Evolutionary conservation across 2,329 filamentous ascomycete species (phyloP).

Genomic region (Colletotrichum eremochloae): DNA sequence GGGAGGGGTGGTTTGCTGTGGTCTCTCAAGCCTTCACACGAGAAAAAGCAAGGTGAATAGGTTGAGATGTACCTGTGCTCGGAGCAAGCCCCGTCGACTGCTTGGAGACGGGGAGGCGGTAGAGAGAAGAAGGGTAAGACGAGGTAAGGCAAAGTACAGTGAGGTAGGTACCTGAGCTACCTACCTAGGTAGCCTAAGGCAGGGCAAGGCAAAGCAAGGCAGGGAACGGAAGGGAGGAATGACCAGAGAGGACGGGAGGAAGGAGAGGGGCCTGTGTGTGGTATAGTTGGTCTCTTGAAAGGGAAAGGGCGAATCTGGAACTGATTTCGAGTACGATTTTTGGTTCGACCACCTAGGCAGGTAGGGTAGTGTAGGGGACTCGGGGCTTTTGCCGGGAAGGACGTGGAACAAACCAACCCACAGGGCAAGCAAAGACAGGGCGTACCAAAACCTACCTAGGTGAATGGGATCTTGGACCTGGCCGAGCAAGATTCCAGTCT

Average conservation of each 20-base stretch:
- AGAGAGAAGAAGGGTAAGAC: not conserved
- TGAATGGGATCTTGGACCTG: not conserved
- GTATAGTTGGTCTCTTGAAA: slow-evolving; percentile 19
- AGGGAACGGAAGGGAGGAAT: slow-evolving; percentile 17
- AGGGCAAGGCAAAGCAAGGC: slow-evolving; percentile 7
- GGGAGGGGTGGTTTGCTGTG: not conserved
- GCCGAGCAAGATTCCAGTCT: slow-evolving; percentile 12
- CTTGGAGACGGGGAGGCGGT: not conserved
- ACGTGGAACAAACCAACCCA: not conserved
- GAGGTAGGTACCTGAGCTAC: not conserved
- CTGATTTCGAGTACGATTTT: slow-evolving; percentile 32
- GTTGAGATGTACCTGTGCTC: not conserved
- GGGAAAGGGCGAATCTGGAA: slow-evolving; percentile 36
- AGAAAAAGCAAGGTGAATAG: slow-evolving; percentile 15
- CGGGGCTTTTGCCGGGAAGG: not conserved
- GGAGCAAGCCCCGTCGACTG: slow-evolving; percentile 17
- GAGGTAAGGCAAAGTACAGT: not conserved
- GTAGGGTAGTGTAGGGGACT: not conserved
- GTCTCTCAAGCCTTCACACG: not conserved
- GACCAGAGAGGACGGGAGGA: slow-evolving; percentile 21
- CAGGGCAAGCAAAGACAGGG: slow-evolving; percentile 1
- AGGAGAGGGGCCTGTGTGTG: slow-evolving; percentile 12
- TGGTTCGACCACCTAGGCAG: not conserved
- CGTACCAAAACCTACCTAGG: slow-evolving; percentile 6
- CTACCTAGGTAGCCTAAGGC: not conserved